Evolutionary conservation across 2,329 filamentous ascomycete species (phyloP).

Genomic region (Colletotrichum zoysiae): DNA sequence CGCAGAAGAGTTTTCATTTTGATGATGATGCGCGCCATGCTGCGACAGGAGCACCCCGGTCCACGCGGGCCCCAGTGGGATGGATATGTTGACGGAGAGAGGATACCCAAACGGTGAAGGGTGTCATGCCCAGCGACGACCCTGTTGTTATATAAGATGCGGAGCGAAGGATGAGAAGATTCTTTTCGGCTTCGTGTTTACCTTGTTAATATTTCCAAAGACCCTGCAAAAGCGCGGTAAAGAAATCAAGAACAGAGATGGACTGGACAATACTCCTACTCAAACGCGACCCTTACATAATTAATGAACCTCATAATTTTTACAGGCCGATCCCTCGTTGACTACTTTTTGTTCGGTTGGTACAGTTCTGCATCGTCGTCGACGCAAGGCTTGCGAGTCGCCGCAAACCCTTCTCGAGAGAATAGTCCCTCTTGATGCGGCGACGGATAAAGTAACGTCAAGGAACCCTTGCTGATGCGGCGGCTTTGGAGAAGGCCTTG

Average conservation of each 20-base stretch:
- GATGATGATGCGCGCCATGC: neutral
- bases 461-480: slow-evolving; percentile 10
- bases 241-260: neutral
- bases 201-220: neutral
- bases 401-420: neutral
- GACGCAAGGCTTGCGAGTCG: neutral
- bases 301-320: neutral
- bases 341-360: neutral
- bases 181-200: neutral
- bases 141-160: neutral
- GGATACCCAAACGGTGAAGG: slow-evolving; percentile 5
- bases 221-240: neutral
- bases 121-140: slow-evolving; percentile 1
- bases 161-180: neutral
- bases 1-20: neutral
- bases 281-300: neutral
- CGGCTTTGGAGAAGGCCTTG: neutral
- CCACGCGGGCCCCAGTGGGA: neutral
- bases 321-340: too few species aligned
- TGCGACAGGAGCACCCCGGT: neutral
- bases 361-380: neutral
- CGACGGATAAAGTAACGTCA: neutral
- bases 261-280: neutral
- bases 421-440: neutral
- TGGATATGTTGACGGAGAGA: neutral